These are phyloP conservation scores for Psilocybe sp. DNA, from an alignment of 768 basidiomycete species.

Conservation along the genomic window DNA sequence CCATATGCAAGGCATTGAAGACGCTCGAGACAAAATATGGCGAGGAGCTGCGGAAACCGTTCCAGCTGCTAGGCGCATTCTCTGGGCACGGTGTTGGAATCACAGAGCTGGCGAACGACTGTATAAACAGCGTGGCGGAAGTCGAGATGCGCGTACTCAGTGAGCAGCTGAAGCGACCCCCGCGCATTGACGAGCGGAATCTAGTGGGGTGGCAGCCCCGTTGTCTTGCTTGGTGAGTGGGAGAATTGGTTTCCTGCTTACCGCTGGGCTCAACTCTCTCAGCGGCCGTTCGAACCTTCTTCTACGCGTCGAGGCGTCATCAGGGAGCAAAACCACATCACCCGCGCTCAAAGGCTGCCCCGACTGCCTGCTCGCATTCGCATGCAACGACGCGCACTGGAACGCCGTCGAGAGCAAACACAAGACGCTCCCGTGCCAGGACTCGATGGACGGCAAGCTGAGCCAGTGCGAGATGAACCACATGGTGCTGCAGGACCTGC, in stretches of 20 bases:
- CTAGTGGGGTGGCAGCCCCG: conserved; percentile 26
- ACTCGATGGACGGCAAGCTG: conserved; percentile 20
- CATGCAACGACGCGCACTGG: conserved; percentile 27
- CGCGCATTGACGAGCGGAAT: conserved; percentile 21
- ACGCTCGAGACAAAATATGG: conserved; percentile 18
- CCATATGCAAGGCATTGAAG: conserved; percentile 28
- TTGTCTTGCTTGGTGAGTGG: conserved; percentile 26
- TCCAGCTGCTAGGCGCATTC: conserved; percentile 11
- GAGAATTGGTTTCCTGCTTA: neutral
- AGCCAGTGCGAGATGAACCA: conserved; percentile 28
- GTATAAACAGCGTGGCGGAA: conserved; percentile 8
- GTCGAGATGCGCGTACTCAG: conserved; percentile 9
- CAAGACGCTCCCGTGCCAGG: conserved; percentile 14
- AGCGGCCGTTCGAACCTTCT: conserved; percentile 26
- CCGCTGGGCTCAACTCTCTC: neutral
- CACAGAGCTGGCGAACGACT: conserved; percentile 11
- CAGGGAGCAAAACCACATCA: neutral
- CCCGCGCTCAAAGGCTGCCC: conserved; percentile 20
- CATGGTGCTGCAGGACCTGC: conserved; percentile 19
- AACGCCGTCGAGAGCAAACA: conserved; percentile 15
- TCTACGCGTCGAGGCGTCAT: conserved; percentile 19
- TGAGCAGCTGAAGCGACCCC: conserved; percentile 12
- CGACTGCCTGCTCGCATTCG: conserved; percentile 24
- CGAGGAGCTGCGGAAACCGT: conserved; percentile 5
- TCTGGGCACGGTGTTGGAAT: neutral